Base-by-base conservation (phyloP, 768 basidiomycete genomes). In the Lactifluus rugatus region DNA sequence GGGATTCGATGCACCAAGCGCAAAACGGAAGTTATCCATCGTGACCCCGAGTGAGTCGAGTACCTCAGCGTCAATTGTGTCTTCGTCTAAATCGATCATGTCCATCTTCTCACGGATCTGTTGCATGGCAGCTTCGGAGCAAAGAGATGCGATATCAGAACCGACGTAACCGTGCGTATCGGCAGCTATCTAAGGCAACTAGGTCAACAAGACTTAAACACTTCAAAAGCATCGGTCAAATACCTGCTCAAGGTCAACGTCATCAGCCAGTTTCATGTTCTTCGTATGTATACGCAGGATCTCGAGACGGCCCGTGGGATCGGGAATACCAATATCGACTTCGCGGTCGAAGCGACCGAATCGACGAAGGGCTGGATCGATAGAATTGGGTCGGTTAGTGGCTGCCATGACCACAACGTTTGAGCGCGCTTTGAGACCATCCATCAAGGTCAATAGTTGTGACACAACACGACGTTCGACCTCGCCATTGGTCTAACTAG, bases 31-130 rank as follows among this genome's bases (percentile, higher is more conserved):
- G 80, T 98, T 98, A 69, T 99, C 96, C 95, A 97, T 97, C 28
- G 96, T 99, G 65, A 99, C 94, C 64, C 96, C 96, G 50, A 99
- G 89, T 6, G 94, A 90, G 73, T 99, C 96, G 54, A 99, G 87
- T 2, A 99, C 95, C 73, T 99, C 96, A 8, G 96, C 96, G 67
- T 99, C 96, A 68, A 99, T 99, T 50, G 95, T 97, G 69, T 99
- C 96, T 72, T 95, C 91, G 62, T 93, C 92, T 31, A 95, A 81
- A 71, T 94, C 93, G 63, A 95, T 93, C 65, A 93, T 75, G 65
- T 97, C 94, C 95, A 99, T 98, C 83, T 99, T 99, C 76, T 99
- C 96, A 71, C 96, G 90, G 63, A 99, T 99, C 71, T 99, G 96
- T 76, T 99, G 96, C 96, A 99, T 99, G 47, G 96, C 96, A 55